Conservation (phyloP, 2,329 filamentous ascomycete species). For the Cercospora sojina region DNA sequence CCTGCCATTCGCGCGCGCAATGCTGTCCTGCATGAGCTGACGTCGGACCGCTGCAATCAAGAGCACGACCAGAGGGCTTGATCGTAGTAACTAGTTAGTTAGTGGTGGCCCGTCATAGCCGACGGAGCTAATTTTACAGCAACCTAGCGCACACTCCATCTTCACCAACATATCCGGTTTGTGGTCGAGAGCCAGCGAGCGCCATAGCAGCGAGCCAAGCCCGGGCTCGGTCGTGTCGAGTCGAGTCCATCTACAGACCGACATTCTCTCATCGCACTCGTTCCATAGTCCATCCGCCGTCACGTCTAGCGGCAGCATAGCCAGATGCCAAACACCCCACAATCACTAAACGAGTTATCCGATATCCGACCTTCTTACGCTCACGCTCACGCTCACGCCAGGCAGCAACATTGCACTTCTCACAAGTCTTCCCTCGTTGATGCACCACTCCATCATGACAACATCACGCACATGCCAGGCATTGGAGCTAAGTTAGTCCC, state of each 20-base stretch:
- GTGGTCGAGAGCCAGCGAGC: background rate
- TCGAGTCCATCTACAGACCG: background rate
- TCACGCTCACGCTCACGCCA: background rate
- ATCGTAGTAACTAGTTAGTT: no score
- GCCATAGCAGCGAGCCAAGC: background rate
- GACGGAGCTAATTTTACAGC: background rate
- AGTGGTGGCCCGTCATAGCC: background rate
- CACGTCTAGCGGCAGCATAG: background rate
- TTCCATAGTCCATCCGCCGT: background rate
- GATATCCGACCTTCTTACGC: background rate
- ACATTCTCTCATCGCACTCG: background rate
- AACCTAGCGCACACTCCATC: background rate
- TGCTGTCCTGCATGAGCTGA: background rate
- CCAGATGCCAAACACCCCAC: background rate
- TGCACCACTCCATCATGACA: conserved; percentile 1
- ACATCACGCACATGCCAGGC: background rate
- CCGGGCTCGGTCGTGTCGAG: background rate
- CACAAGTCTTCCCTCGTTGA: background rate
- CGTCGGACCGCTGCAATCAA: conserved; percentile 1
- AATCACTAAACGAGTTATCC: background rate
- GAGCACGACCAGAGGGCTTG: background rate
- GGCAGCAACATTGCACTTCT: background rate
- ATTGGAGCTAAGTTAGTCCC: background rate
- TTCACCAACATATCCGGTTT: background rate
- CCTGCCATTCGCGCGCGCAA: background rate